Base-by-base conservation (phyloP, 2,329 filamentous ascomycete genomes). In the Botrytis cinerea region DNA sequence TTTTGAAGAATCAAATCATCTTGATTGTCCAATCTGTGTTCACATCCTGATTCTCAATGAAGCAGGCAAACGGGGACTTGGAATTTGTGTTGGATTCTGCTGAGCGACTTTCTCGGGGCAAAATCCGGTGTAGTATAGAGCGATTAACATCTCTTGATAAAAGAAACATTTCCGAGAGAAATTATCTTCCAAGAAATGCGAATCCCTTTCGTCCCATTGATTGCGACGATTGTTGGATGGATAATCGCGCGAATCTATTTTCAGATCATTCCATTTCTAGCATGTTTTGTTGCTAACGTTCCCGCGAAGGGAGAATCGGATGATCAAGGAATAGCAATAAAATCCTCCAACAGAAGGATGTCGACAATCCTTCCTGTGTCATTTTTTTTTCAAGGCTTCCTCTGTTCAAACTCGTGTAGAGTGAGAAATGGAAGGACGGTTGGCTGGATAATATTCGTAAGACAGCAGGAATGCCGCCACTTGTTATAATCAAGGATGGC, bases 291-390 rank as follows among this genome's bases (percentile, higher is more conserved):
- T 28, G n/a, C n/a, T 57, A 22, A 59, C 22, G n/a, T 48, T 16
- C 22, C 38, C 16, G 16, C 28, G 59, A 35, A 25, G 40, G 18
- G 25, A 25, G 4, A 32, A 51, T 48, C 18, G 7, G n/a, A 57
- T 28, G 45, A 51, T 38, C 18, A 51, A 28, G 25, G 32, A 64
- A 38, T n/a, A 4, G 6, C 8, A 40, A 40, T 28, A 6, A n/a
- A 68, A 57, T 59, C 48, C 35, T 57, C 28, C n/a, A 14, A n/a
- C 32, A 20, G 40, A 32, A 69, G 66, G 48, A 69, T 43, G n/a
- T 28, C 40, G 45, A 57, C 25, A 25, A 20, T 68, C 46, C 64
- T 54, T 51, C 66, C 38, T 59, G 48, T 45, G 16, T 3, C 46
- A 12, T 20, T 54, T 35, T 20, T 54, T 35, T 14, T 28, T 40